Base-by-base conservation (phyloP, 345 rosid genomes). In the Eutrema yunnanense region DNA sequence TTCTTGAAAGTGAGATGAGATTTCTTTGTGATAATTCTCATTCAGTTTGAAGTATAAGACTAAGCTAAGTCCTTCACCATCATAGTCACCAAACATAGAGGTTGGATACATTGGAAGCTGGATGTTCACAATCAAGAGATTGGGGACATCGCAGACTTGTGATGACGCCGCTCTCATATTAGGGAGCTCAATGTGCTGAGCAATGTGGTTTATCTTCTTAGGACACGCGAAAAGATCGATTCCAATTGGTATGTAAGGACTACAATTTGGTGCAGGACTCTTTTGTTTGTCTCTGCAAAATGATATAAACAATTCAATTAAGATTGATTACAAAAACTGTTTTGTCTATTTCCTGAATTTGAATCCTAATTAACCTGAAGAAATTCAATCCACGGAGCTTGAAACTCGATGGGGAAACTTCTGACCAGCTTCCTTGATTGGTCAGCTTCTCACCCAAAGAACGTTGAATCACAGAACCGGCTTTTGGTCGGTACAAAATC, bases 61-160 rank as follows among this genome's bases (percentile, higher is more conserved):
- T 67, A 89, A 87, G 78, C 93, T 89, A 84, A 89, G 85, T 70
- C 97, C 96, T 70, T 92, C 97, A 37, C 97, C 97, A 73, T 92
- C 87, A 27, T 87, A 86, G 10, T 86, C 78, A 38, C 71, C 76
- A 51, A 91, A 89, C 88, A 91, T 79, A 37, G 81, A 73, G 8
- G 85, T 80, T 12, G 91, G 90, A 84, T 91, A 91, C 75, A 87
- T 79, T 12, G 97, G 97, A 69, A 87, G 78, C 86, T 91, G 97
- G 53, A 89, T 84, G 75, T 91, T 91, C 55, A 91, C 84, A 49
- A 91, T 85, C 48, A 91, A 74, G 38, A 88, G 84, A 36, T 78
- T 60, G 0, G 96, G 96, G 11, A 85, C 56, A 48, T 85, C 78
- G 1, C 75, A 82, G 26, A 79, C 73, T 58, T 64, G 72, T 65